Percentiles rank a stretch among this genome's conserved stretches.
These are phyloP conservation scores for Pythium biforme DNA, from an alignment of 352 stramenopile genomes.

Conservation along the genomic window DNA sequence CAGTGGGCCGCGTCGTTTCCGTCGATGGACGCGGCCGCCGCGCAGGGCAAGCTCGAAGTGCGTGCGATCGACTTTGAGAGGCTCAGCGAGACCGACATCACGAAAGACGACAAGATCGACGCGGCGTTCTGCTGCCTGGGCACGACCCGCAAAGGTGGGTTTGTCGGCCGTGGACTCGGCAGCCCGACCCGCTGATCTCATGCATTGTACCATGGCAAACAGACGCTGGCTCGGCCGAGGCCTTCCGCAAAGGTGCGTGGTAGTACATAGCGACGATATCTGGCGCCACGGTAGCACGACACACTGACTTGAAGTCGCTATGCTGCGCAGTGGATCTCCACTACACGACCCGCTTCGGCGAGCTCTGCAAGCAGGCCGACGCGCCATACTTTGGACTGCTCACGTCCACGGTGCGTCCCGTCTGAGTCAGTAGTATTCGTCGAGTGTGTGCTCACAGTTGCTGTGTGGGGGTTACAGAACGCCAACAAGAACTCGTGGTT, in stretches of 20 bases:
- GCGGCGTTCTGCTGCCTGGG: slow-evolving; percentile 72
- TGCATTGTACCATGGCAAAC: background rate
- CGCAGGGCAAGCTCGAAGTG: slow-evolving; percentile 53
- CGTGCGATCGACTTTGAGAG: slow-evolving; percentile 54
- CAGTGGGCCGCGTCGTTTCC: slow-evolving; percentile 47
- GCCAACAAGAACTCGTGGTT: slow-evolving; percentile 77
- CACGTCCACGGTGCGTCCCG: slow-evolving; percentile 44
- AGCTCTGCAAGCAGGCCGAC: slow-evolving; percentile 43
- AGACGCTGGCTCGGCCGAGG: slow-evolving; percentile 24
- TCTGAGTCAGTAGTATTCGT: background rate
- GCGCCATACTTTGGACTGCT: slow-evolving; percentile 68
- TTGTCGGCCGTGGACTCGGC: too few relatives aligned
- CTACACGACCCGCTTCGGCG: slow-evolving; percentile 56
- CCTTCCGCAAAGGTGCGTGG: slow-evolving; percentile 21
- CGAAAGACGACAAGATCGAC: slow-evolving; percentile 46
- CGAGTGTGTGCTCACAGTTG: background rate
- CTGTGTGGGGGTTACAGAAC: slow-evolving; percentile 3
- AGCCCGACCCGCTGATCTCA: too few relatives aligned
- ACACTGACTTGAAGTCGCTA: background rate
- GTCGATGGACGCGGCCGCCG: slow-evolving; percentile 35
- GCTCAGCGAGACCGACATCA: slow-evolving; percentile 36
- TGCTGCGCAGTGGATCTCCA: slow-evolving; percentile 57
- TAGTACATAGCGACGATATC: too few relatives aligned
- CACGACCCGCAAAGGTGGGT: slow-evolving; percentile 58
- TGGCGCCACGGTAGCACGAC: too few relatives aligned